A percentile compares a stretch with the other conserved stretches of the same genome.
These are phyloP conservation scores for Agrocybe pediades DNA, from an alignment of 768 basidiomycete genomes.

Conservation along the genomic window DNA sequence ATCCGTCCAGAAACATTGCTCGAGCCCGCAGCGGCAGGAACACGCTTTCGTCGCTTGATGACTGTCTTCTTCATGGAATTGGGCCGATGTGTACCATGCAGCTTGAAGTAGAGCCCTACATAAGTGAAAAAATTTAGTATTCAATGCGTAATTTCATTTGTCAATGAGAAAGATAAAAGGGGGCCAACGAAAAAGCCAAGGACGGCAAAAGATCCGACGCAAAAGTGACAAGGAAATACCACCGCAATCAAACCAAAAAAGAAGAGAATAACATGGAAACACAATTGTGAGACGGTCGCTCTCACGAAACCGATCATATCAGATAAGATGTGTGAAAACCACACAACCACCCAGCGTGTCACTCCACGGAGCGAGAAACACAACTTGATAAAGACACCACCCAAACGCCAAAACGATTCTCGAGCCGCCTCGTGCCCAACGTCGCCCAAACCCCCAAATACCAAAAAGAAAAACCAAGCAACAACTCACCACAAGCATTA, in stretches of 20 bases:
- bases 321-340: slow-evolving; percentile 35
- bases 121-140: slow-evolving; percentile 16
- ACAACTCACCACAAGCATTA: slow-evolving; percentile 88
- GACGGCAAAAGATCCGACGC: too few species aligned
- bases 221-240: not conserved
- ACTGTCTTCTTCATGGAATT: slow-evolving; percentile 99
- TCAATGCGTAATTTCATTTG: slow-evolving; percentile 8
- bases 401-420: too few species aligned
- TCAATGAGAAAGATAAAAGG: slow-evolving; percentile 6
- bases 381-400: too few species aligned
- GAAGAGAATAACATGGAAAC: not conserved
- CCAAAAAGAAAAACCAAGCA: slow-evolving; percentile 13
- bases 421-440: slow-evolving; percentile 6
- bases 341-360: not conserved
- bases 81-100: slow-evolving; percentile 95
- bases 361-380: not conserved
- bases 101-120: slow-evolving; percentile 94
- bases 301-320: slow-evolving; percentile 26
- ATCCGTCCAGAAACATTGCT: slow-evolving; percentile 39
- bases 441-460: slow-evolving; percentile 19
- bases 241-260: not conserved
- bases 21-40: slow-evolving; percentile 80
- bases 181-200: slow-evolving; percentile 3
- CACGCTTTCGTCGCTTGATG: slow-evolving; percentile 97
- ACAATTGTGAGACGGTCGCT: not conserved